Evolutionary conservation across 371 early-diverging fungal species (phyloP), one percentile per base, ranked within the genome.

Genomic region (Apophysomyces variabilis): DNA sequence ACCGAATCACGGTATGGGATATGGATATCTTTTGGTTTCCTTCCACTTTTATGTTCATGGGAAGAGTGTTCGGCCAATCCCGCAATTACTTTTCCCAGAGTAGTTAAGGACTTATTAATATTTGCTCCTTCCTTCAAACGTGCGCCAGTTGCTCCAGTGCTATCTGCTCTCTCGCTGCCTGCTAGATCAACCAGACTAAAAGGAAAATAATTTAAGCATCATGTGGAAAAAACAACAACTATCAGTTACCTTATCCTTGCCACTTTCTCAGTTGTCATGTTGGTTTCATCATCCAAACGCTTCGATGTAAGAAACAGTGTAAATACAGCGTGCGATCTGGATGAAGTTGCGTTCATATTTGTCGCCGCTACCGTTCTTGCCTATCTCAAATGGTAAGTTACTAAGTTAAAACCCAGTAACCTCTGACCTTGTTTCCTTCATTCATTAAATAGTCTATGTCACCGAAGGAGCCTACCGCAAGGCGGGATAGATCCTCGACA

Each of bases 81-180:
- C 12, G 92, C 89, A 62, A 99, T 99, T 8, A 99, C 99, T 67
- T 96, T 98, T 5, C 99, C 98, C 3, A 99, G 86, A 0, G 96
- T 88, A 32, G 95, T 92, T 8, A 99, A 80, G 1, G 95, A 94
- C 75, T 90, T 92, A 81, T 99, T 99, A 68, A 99, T 99, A 65
- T 95, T 93, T 7, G 96, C 94, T 8, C 99, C 99, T 80, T 99
- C 99, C 75, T 97, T 97, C 13, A 99, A 82, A 6, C 99, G 88
- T 37, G 79, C 81, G 7, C 99, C 99, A 26, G 95, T 92, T 5
- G 97, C 97, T 32, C 97, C 95, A 0, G 99, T 98, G 41, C 93
- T 89, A 54, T 93, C 89, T 11, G 95, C 93, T 12, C 99, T 86
- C 78, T 99, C 99, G 61, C 95, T 94, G 43, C 99, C 98, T 11